Base-by-base conservation (phyloP, 208 protist species). In the Trypanosoma boissoni region DNA sequence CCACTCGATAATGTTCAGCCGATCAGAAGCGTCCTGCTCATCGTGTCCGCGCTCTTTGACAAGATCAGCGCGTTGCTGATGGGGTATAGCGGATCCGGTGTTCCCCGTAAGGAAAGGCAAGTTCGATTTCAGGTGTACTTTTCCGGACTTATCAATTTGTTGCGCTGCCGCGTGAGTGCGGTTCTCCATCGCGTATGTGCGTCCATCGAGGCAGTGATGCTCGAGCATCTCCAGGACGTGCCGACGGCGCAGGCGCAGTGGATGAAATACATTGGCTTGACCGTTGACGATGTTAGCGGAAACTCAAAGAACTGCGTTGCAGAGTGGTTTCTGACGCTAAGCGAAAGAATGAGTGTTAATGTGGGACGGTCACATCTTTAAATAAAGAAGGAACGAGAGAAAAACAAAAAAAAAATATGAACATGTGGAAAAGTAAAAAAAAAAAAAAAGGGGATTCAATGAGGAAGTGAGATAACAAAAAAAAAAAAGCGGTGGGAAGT, bases 111-210 rank as follows among this genome's bases (percentile, higher is more conserved):
- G 27, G 56, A 82, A 9, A 60, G 72, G 16, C 58, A 73, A 43
- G 66, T 78, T 1, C 64, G 77, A n/a, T 91, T 91, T 43, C 58
- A 78, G 12, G 64, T 69, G n/a, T 94, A 90, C 69, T 91, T 89
- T 45, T 88, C 83, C 2, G 81, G 73, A 0, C 69, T 94, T 20
- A 77, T 77, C 42, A 89, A 91, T 61, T 55, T 94, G 26, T 53
- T 94, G 42, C 78, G 86, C 62, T 94, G 87, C 65, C 70, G 53
- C 9, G 77, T 67, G 36, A 76, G 54, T 20, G 45, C 75, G 21
- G 79, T 91, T n/a, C 58, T 91, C 39, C 75, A 82, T 58, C 80
- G 87, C 9, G 87, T 94, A 26, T 91, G 83, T 37, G 83, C 83
- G 27, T 94, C 87, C 2, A 74, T 94, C 10, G 83, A 94, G 72